phyloP scores from a whole-genome alignment of 2,329 filamentous ascomycete species.

The Monosporascus sp. region DNA sequence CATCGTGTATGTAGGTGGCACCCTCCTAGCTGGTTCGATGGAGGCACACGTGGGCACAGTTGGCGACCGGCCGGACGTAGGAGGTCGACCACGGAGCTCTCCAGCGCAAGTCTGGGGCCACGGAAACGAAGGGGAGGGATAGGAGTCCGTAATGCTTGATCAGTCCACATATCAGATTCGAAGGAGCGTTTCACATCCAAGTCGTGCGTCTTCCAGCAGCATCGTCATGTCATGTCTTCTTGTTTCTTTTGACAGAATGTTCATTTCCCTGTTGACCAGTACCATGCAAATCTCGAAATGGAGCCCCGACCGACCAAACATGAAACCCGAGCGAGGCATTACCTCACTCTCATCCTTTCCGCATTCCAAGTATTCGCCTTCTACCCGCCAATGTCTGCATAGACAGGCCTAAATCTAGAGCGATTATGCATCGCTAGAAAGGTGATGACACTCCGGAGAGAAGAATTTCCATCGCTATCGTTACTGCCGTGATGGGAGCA shows the following conservation, averaged over 20 bases:
- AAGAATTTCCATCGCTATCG: not conserved
- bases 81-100: too few relatives aligned
- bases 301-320: constrained; percentile 13
- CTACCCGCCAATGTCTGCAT: not conserved
- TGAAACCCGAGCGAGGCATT: not conserved
- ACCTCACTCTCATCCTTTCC: constrained; percentile 7
- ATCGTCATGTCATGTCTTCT: constrained; percentile 3
- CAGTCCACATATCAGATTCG: too few relatives aligned
- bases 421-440: not conserved
- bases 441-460: not conserved
- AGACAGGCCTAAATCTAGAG: not conserved
- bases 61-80: too few relatives aligned
- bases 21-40: too few relatives aligned
- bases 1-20: too few relatives aligned
- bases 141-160: too few relatives aligned
- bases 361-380: not conserved
- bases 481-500: not conserved
- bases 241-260: constrained; percentile 16
- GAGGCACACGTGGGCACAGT: too few relatives aligned
- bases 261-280: constrained; percentile 36
- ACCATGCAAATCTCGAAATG: constrained; percentile 30
- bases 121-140: too few relatives aligned
- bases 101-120: too few relatives aligned
- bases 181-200: too few relatives aligned
- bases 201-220: not conserved